Evolutionary conservation across 2,329 filamentous ascomycete genomes (phyloP).

Genomic region (Verticillium tricorpus): DNA sequence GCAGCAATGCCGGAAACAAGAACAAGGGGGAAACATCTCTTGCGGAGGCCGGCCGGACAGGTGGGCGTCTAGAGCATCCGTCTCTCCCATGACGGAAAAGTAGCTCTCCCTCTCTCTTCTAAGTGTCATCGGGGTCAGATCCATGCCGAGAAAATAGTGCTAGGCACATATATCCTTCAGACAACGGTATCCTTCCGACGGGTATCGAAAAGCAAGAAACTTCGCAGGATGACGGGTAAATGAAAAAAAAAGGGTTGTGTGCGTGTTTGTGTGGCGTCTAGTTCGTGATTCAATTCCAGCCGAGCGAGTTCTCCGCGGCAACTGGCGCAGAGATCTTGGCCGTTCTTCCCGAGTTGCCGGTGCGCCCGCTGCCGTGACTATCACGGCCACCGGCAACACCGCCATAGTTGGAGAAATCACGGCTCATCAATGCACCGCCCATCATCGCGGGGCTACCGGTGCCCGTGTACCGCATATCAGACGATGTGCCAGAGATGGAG

Average conservation of each 20-base stretch:
- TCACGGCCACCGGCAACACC: constrained; percentile 44
- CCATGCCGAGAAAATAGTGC: background rate
- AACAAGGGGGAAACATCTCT: background rate
- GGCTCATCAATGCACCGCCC: constrained; percentile 62
- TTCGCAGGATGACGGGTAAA: constrained; percentile 5
- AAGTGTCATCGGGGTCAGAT: background rate
- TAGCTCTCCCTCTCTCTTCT: background rate
- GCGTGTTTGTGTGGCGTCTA: constrained; percentile 16
- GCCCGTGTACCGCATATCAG: constrained; percentile 48
- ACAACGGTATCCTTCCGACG: constrained; percentile 12
- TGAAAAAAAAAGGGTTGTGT: constrained; percentile 1
- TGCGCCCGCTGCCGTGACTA: constrained; percentile 63
- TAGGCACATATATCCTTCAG: constrained; percentile 9
- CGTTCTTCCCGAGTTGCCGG: constrained; percentile 50
- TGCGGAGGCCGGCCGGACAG: background rate
- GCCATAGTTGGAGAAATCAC: constrained; percentile 52
- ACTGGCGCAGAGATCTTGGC: constrained; percentile 81
- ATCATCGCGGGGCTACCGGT: constrained; percentile 57
- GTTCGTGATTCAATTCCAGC: constrained; percentile 72
- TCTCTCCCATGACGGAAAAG: background rate
- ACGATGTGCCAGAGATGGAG: constrained; percentile 57
- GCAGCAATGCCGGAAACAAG: background rate
- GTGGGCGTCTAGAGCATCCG: background rate
- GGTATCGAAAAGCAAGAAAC: constrained; percentile 14
- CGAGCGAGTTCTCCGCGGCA: constrained; percentile 89